Conservation (phyloP, 176 grass and related monocot genomes). For the Thalia dealbata region DNA sequence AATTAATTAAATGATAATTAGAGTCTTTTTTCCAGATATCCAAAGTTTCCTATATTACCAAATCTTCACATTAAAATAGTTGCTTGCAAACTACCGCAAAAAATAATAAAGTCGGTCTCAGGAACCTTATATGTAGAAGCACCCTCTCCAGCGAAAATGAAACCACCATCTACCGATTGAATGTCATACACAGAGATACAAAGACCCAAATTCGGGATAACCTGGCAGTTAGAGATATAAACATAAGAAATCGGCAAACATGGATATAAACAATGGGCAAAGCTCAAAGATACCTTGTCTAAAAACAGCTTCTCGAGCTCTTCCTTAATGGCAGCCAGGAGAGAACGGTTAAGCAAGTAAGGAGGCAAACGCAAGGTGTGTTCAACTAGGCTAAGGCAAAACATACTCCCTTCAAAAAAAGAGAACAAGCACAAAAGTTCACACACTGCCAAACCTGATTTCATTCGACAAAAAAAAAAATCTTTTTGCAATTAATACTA, state of each 20-base stretch:
- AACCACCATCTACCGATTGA: slow-evolving; percentile 51
- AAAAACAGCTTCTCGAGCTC: slow-evolving; percentile 73
- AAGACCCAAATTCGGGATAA: slow-evolving; percentile 64
- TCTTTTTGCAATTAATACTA: too few relatives aligned
- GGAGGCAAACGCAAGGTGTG: slow-evolving; percentile 71
- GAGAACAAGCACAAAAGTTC: neutral
- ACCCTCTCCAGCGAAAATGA: slow-evolving; percentile 65
- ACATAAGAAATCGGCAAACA: slow-evolving; percentile 12
- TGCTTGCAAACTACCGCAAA: neutral
- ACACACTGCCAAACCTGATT: neutral
- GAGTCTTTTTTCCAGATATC: neutral
- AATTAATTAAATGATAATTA: neutral
- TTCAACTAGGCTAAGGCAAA: slow-evolving; percentile 61
- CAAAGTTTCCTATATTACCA: neutral
- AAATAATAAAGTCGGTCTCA: neutral
- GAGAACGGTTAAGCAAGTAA: slow-evolving; percentile 50
- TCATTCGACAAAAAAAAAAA: neutral
- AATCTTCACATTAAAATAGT: neutral
- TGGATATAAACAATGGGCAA: slow-evolving; percentile 5
- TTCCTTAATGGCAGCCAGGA: slow-evolving; percentile 48
- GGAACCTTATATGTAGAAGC: slow-evolving; percentile 64
- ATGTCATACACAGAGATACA: slow-evolving; percentile 80
- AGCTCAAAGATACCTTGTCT: slow-evolving; percentile 54
- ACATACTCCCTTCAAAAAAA: slow-evolving; percentile 34
- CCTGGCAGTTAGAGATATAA: slow-evolving; percentile 25